Percentiles rank a stretch among this genome's conserved stretches.
Evolutionary conservation across 73 alveolate genomes (phyloP).

Genomic region (Paramecium sexaurelia): DNA sequence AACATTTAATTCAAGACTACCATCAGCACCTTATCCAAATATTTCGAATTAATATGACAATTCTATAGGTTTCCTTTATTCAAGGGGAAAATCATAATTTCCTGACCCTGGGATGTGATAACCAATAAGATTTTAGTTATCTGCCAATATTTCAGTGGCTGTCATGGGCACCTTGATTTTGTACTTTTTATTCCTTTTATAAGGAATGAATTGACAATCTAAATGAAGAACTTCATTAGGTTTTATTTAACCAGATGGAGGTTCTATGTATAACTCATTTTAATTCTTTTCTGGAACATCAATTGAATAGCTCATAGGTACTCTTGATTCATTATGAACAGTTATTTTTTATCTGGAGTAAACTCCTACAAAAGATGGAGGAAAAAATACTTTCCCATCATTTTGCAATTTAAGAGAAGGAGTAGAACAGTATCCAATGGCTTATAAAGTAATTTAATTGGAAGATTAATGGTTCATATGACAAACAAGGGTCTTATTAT

Average conservation of each 20-base stretch:
- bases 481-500: conserved; percentile 88
- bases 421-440: conserved; percentile 93
- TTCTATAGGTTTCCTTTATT: conserved; percentile 77
- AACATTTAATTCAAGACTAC: conserved; percentile 85
- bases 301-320: conserved; percentile 89
- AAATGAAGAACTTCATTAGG: conserved; percentile 90
- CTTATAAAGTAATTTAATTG: conserved; percentile 81
- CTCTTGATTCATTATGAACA: conserved; percentile 89
- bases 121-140: conserved; percentile 88
- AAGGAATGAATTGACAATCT: conserved; percentile 91
- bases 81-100: conserved; percentile 70
- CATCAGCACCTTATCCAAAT: conserved; percentile 96
- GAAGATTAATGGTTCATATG: conserved; percentile 92
- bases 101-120: conserved; percentile 95
- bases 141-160: conserved; percentile 89
- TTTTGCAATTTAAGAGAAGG: conserved; percentile 90
- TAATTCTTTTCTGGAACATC: conserved; percentile 89
- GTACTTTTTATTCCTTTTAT: conserved; percentile 84
- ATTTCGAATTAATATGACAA: conserved; percentile 79
- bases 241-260: conserved; percentile 80
- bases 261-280: conserved; percentile 93
- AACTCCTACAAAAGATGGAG: conserved; percentile 97
- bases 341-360: conserved; percentile 89
- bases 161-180: conserved; percentile 84
- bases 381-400: conserved; percentile 94